A percentile compares a stretch with the other conserved stretches of the same genome.
These are phyloP conservation scores for Candida sp. DNA, from an alignment of 1,139 yeast genomes.

Conservation along the genomic window DNA sequence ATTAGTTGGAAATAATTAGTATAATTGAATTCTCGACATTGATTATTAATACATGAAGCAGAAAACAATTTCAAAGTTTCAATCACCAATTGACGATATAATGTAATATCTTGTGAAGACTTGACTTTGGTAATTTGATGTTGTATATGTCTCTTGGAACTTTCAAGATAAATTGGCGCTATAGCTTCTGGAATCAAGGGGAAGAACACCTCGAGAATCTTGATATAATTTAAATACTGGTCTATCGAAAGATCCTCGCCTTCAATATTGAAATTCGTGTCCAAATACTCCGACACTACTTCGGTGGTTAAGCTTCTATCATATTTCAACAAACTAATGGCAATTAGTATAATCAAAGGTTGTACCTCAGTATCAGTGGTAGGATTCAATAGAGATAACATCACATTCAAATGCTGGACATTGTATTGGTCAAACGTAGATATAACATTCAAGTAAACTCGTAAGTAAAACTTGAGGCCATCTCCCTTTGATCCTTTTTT, in stretches of 20 bases:
- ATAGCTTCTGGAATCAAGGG: conserved; percentile 23
- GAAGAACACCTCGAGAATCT: conserved; percentile 18
- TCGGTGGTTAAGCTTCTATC: conserved; percentile 13
- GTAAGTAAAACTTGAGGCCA: conserved; percentile 11
- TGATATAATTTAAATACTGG: conserved; percentile 19
- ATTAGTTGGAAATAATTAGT: conserved; percentile 26
- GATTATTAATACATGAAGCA: conserved; percentile 34
- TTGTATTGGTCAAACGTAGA: conserved; percentile 16
- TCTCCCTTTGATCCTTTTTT: conserved; percentile 7
- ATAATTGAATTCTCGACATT: conserved; percentile 30
- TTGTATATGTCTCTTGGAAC: conserved; percentile 15
- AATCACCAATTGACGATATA: conserved; percentile 9
- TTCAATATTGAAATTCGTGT: conserved; percentile 17
- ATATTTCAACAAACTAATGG: conserved; percentile 20
- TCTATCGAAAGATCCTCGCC: conserved; percentile 8
- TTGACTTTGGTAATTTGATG: conserved; percentile 9
- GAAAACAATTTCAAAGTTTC: conserved; percentile 24
- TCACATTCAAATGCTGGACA: conserved; percentile 21
- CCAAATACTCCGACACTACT: conserved; percentile 22
- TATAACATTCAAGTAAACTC: conserved; percentile 15
- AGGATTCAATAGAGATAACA: conserved; percentile 19
- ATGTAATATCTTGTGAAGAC: background rate
- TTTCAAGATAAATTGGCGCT: conserved; percentile 17
- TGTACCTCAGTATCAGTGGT: conserved; percentile 8
- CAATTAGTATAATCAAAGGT: conserved; percentile 21